Base-by-base conservation (phyloP, 2,329 filamentous ascomycete genomes). In the Torrubiella hemipterigena region DNA sequence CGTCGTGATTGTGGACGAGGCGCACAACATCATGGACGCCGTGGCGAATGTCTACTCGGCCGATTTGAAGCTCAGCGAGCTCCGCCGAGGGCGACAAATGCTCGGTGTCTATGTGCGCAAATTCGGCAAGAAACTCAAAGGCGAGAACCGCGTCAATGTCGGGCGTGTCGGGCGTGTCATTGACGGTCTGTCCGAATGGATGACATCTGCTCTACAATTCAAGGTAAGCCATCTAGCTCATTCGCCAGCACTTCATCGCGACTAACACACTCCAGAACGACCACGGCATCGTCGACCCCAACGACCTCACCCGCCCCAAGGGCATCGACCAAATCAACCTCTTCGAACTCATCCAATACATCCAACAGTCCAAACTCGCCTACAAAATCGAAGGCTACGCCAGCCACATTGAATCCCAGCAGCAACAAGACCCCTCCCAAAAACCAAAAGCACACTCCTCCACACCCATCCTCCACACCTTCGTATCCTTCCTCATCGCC, bases 1-100 rank as follows among this genome's bases (percentile, higher is more conserved):
- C 47, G 67, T 98, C 1, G 77, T 98, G n/a, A 81, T 98, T 17
- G 83, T 98, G 29, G 91, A 98, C 43, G 91, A 98, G 60, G 91
- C 91, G 0, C 91, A 98, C 51, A 98, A 98, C 48, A 72, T 98
- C 31, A 94, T 95, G 80, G 87, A 95, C 51, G 86, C 89, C 0
- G 84, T 98, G 27, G 73, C 84, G 12, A 80, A 77, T 27, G 91
- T 94, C 20, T 77, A 95, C 50, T 87, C 87, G 0, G 74, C 84
- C 0, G 74, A 81, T 21, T 68, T 96, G 14, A 73, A 73, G 3
- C 60, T 93, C 4, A 61, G 61, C 17, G 86, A 95, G 39, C 61
- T 96, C 13, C 73, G 73, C 30, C 68, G 70, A 36, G 83, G 81
- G 3, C 71, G 83, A 32, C 67, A 68, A 29, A 86, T 93, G 56